A percentile compares a stretch with the other conserved stretches of the same genome.
These are phyloP conservation scores for Fusarium sp. DNA, from an alignment of 2,329 filamentous ascomycete species.

Conservation along the genomic window DNA sequence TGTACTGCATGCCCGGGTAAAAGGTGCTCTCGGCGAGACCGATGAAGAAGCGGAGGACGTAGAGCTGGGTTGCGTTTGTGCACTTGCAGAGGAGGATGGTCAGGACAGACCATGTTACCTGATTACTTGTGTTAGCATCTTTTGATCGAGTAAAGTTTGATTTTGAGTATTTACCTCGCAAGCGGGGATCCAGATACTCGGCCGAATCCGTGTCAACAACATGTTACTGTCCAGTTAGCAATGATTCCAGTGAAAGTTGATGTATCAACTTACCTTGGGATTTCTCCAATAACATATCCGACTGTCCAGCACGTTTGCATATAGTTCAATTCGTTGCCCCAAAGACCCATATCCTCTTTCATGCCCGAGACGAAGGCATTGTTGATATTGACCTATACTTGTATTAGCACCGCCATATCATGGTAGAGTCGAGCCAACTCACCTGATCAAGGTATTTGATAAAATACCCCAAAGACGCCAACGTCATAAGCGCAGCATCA, in stretches of 20 bases:
- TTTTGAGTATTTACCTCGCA: conserved; percentile 46
- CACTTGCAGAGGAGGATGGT: conserved; percentile 50
- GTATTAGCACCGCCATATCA: too few species aligned
- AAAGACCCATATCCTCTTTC: conserved; percentile 68
- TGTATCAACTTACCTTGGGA: conserved; percentile 46
- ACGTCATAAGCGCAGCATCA: conserved; percentile 57
- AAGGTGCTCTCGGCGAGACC: conserved; percentile 58
- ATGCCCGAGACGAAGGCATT: conserved; percentile 55
- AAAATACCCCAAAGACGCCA: conserved; percentile 57
- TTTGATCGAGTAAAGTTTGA: accelerated
- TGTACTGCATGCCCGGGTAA: conserved; percentile 58
- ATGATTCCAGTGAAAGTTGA: accelerated
- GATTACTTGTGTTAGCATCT: background rate
- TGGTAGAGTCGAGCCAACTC: too few species aligned
- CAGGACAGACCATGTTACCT: conserved; percentile 52
- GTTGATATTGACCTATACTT: conserved; percentile 50
- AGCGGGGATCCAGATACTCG: conserved; percentile 59
- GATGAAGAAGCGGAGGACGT: conserved; percentile 61
- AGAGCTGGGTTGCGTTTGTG: conserved; percentile 55
- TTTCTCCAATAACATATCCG: conserved; percentile 70
- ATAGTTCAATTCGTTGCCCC: conserved; percentile 65
- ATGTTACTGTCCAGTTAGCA: conserved; percentile 47
- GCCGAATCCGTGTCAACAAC: conserved; percentile 57
- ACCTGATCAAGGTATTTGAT: conserved; percentile 58
- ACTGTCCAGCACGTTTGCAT: conserved; percentile 69